Evolutionary conservation across 768 basidiomycete species (phyloP), one percentile per base, ranked within the genome.

Genomic region (Sutorius australiensis): DNA sequence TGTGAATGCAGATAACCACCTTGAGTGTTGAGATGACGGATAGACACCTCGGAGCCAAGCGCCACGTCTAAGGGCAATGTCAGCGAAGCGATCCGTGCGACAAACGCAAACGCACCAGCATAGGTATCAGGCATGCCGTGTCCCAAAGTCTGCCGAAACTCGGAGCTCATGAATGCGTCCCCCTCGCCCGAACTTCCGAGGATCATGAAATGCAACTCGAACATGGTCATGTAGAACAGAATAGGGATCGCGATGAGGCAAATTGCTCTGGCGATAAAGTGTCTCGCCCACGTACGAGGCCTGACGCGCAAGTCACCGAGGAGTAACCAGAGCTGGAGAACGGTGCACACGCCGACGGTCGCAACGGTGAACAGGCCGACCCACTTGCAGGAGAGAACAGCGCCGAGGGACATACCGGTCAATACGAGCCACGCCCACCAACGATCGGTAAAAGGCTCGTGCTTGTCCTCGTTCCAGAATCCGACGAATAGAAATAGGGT

Each of bases 1-100:
- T 99, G 97, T 0, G 97, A 98, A 69, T 99, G 97, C 12, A 99
- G 75, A 67, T 98, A 99, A n/a, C 97, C 97, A 27, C 97, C 97
- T 71, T 99, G 95, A 0, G 97, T 99, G 66, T 98, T 93, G 42
- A 94, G 72, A 66, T 98, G 97, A 45, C 94, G 87, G 34, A 99
- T 78, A 2, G 88, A 77, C 36, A 99, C 74, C 39, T 77, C 74
- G 0, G 94, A 97, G 27, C 94, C 95, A 58, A 95, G 52, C 14
- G 84, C 88, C 44, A 98, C 79, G 65, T 99, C 97, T 87, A 58
- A 19, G 7, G 16, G 39, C 27, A 8, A 32, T 5, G 32, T 66
- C 48, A 58, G 12, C 13, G 6, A 10, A 7, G 19, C 17, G 10
- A n/a, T 31, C 19, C 31, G 6, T 1, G 31, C n/a, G 37, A 46